Evolutionary conservation across 2,329 filamentous ascomycete species (phyloP).

Genomic region (Exophiala oligosperma): DNA sequence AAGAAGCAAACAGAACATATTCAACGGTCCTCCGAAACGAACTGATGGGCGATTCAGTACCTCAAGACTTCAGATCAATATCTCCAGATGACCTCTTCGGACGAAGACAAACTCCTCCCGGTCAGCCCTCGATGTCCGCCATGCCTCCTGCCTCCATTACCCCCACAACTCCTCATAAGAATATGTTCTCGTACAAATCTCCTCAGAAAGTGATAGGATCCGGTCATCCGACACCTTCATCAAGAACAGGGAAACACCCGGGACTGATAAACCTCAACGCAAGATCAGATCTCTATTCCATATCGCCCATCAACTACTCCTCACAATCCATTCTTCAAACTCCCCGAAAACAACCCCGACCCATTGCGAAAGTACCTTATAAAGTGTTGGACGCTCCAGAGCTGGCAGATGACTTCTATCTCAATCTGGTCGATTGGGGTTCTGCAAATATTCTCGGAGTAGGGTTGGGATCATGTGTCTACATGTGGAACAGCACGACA

Average conservation of each 20-base stretch:
- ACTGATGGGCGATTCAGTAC: constrained; percentile 86
- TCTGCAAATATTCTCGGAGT: constrained; percentile 93
- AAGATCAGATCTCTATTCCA: constrained; percentile 87
- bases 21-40: constrained; percentile 84
- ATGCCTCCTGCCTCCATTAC: constrained; percentile 74
- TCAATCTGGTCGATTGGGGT: constrained; percentile 97
- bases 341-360: constrained; percentile 81
- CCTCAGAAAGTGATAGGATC: constrained; percentile 66
- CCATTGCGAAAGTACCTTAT: constrained; percentile 94
- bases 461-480: constrained; percentile 87
- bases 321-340: constrained; percentile 93
- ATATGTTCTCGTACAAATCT: constrained; percentile 89
- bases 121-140: constrained; percentile 58
- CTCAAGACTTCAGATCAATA: constrained; percentile 63
- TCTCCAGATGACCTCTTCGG: constrained; percentile 41
- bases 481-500: constrained; percentile 95
- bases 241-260: constrained; percentile 72
- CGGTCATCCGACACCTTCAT: constrained; percentile 83
- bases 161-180: constrained; percentile 95
- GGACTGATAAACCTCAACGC: constrained; percentile 85
- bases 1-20: constrained; percentile 93
- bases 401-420: constrained; percentile 93
- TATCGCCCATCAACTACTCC: constrained; percentile 89
- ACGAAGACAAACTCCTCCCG: constrained; percentile 78
- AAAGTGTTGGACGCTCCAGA: constrained; percentile 97